Base-by-base conservation (phyloP, 2,329 filamentous ascomycete genomes). In the Aspergillus phoenicis region DNA sequence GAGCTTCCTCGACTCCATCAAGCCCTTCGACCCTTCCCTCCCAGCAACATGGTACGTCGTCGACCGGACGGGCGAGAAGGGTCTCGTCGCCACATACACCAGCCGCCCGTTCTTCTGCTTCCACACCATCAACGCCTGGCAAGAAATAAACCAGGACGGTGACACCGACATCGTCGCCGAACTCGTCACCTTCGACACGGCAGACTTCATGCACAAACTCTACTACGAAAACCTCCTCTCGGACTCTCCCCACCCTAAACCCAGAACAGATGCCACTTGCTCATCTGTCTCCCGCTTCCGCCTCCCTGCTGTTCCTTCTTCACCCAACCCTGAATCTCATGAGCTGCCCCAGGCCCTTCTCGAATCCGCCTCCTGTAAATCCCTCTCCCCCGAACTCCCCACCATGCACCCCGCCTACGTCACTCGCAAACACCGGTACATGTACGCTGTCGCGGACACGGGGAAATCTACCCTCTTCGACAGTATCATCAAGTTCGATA, bases 111-210 rank as follows among this genome's bases (percentile, higher is more conserved):
- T 87, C 51, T 96, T 93, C 79, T 89, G 87, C 75, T 96, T 96
- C 74, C 91, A 96, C 75, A 86, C 85, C 0, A 80, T 91, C 71
- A 96, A 96, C 66, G 85, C 90, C 0, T 95, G 88, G 72, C 90
- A 94, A 68, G 84, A 91, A 64, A 66, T 74, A 0, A 78, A 75
- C 0, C 57, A 72, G 26, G 55, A 70, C 2, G 64, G 77, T 2
- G 57, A 67, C 5, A 76, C 77, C 5, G 81, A 87, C 61, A 80
- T 95, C 17, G 79, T 87, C 30, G 86, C 88, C 58, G 91, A 96
- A 62, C 72, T 89, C 1, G 75, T 87, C 30, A 79, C 84, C 55
- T 93, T 89, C 69, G 81, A 85, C 0, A 89, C 85, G 55, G 76
- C 84, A 0, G 87, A 91, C 60, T 80, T 93, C 15, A 78, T 95